Conservation (phyloP, 1,284 basidiomycete genomes). For the Afroboletus lepidellus region DNA sequence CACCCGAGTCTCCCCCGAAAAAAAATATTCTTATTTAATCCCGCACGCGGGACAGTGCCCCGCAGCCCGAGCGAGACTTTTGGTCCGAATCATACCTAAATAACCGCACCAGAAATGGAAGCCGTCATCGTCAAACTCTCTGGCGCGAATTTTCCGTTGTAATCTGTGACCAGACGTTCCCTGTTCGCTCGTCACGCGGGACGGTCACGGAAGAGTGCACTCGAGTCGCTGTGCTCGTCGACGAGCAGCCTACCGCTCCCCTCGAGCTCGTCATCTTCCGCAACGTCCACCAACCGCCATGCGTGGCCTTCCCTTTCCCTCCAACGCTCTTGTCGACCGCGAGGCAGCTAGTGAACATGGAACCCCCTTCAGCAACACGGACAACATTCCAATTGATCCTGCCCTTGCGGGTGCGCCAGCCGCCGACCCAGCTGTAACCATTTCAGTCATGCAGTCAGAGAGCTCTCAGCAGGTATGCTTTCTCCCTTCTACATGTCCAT, state of each 20-base stretch:
- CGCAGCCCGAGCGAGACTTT: constrained; percentile 1
- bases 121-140: not conserved
- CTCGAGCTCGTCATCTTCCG: constrained; percentile 13
- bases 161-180: constrained; percentile 33
- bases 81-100: constrained; percentile 7
- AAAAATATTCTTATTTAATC: not conserved
- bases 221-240: constrained; percentile 31
- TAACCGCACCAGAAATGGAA: constrained; percentile 15
- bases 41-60: not conserved
- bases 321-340: constrained; percentile 45
- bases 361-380: constrained; percentile 51
- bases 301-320: constrained; percentile 60
- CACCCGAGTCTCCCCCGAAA: not conserved
- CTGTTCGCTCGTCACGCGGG: constrained; percentile 33
- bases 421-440: constrained; percentile 53
- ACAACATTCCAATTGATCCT: constrained; percentile 74
- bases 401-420: constrained; percentile 46
- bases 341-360: constrained; percentile 56
- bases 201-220: constrained; percentile 29
- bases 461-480: constrained; percentile 32
- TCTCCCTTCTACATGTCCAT: constrained; percentile 17
- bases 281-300: constrained; percentile 35
- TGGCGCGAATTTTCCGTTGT: constrained; percentile 17
- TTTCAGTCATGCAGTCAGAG: constrained; percentile 14
- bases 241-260: constrained; percentile 21